Base-by-base conservation (phyloP, 139 green algal genomes). In the Protoeuglena noctilucae region DNA sequence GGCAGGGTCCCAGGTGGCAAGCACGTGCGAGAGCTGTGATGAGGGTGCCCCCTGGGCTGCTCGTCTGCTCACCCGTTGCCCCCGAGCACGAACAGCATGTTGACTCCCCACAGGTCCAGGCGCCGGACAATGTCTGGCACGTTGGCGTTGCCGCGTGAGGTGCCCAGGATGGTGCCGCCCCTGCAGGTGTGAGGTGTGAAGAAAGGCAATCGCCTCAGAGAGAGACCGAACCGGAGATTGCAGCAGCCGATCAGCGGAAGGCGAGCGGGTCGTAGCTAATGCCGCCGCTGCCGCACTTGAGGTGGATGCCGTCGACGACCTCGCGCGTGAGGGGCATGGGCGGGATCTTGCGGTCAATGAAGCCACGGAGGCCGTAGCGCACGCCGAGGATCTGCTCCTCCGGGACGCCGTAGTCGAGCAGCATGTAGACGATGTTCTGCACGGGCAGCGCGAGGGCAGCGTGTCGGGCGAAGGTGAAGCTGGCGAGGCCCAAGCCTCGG, bases 11-110 rank as follows among this genome's bases (percentile, higher is more conserved):
- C n/a, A n/a, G n/a, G n/a, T n/a, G n/a, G n/a, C n/a, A n/a, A n/a
- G n/a, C n/a, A n/a, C n/a, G n/a, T n/a, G n/a, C n/a, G n/a, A n/a
- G n/a, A n/a, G n/a, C n/a, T n/a, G n/a, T n/a, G n/a, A n/a, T n/a
- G n/a, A n/a, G n/a, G n/a, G n/a, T n/a, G n/a, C n/a, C n/a, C n/a
- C n/a, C n/a, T n/a, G n/a, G n/a, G n/a, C n/a, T n/a, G n/a, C n/a
- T n/a, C n/a, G n/a, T n/a, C n/a, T n/a, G n/a, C n/a, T n/a, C n/a
- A n/a, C n/a, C 86, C 86, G 63, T 94, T 93, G 67, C 85, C 88
- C 19, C 87, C 87, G 28, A 95, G 83, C 46, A 95, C 86, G 69
- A 94, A 93, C 24, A 94, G 61, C 84, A 96, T 93, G 70, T 97
- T 87, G 6, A 98, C 78, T 25, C 83, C 92, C 73, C 79, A 85